A percentile compares a stretch with the other conserved stretches of the same genome.
Conservation (phyloP, 163 green algal species). For the Prototheca wickerhamii region DNA sequence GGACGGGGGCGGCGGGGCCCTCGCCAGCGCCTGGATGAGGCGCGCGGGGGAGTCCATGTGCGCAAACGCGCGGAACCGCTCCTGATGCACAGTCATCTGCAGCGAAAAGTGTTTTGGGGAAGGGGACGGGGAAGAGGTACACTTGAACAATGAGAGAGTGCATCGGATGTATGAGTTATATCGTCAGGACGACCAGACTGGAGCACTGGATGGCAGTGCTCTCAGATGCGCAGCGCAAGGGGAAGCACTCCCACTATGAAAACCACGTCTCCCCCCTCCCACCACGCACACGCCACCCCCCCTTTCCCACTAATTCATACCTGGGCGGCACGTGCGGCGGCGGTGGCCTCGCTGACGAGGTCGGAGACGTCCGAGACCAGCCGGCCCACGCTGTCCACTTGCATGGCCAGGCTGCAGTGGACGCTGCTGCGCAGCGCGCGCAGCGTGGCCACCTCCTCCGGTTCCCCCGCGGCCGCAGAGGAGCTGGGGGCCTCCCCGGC, state of each 20-base stretch:
- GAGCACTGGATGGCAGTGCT: no score
- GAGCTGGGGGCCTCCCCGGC: neutral
- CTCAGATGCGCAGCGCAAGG: no score
- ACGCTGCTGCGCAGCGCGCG: conserved; percentile 8
- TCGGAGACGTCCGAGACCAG: conserved; percentile 47
- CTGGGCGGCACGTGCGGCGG: conserved; percentile 33
- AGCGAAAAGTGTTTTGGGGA: neutral
- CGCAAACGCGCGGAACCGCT: conserved; percentile 38
- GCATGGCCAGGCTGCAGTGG: conserved; percentile 26
- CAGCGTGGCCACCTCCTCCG: conserved; percentile 17
- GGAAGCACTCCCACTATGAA: no score
- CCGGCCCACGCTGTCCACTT: conserved; percentile 37
- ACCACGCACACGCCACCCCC: no score
- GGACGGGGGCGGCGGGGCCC: conserved; percentile 7
- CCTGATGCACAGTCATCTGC: conserved; percentile 42
- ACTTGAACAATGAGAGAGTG: no score
- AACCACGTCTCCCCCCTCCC: no score
- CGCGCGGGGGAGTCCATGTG: conserved; percentile 52
- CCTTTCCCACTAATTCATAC: no score
- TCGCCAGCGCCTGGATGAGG: conserved; percentile 42
- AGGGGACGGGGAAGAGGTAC: neutral
- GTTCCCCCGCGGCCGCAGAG: neutral
- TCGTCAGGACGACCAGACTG: no score
- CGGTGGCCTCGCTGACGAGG: conserved; percentile 41
- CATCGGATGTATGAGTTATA: no score